A percentile compares a stretch with the other conserved stretches of the same genome.
These are phyloP conservation scores for Ustilago loliicola DNA, from an alignment of 1,284 basidiomycete genomes.

Conservation along the genomic window DNA sequence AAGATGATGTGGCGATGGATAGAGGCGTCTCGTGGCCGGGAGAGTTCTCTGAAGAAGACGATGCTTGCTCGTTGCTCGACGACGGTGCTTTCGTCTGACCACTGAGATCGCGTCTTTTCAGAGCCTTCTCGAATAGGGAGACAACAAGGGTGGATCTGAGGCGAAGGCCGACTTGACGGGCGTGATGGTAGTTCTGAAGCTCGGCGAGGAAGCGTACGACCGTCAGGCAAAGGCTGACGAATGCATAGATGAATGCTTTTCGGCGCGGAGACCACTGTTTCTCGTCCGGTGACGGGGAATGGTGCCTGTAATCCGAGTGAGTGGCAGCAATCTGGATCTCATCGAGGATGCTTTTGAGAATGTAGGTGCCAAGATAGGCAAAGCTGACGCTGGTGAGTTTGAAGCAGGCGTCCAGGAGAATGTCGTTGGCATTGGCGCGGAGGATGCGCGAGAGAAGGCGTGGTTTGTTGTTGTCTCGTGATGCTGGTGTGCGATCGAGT, in stretches of 20 bases:
- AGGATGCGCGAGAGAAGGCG: conserved; percentile 45
- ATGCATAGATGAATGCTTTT: conserved; percentile 53
- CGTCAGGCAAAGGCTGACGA: conserved; percentile 48
- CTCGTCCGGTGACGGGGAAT: neutral
- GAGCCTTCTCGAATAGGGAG: conserved; percentile 66
- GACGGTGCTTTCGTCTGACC: conserved; percentile 30
- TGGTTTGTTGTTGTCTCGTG: conserved; percentile 1
- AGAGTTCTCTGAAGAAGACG: neutral
- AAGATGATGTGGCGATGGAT: neutral
- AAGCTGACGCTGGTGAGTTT: conserved; percentile 59
- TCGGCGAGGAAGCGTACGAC: conserved; percentile 55
- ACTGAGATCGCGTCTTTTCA: conserved; percentile 62
- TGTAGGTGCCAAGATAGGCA: conserved; percentile 55
- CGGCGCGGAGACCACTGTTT: conserved; percentile 50
- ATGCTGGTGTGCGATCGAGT: conserved; percentile 4
- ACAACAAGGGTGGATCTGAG: conserved; percentile 64
- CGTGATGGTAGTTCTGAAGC: conserved; percentile 66
- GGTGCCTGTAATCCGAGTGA: neutral
- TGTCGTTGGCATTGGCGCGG: conserved; percentile 57
- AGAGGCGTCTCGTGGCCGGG: neutral
- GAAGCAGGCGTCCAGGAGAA: conserved; percentile 54
- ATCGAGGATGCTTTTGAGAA: conserved; percentile 57
- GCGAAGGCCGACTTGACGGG: conserved; percentile 67
- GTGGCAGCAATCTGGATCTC: conserved; percentile 40
- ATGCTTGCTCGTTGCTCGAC: neutral